Conservation (phyloP, 169 alveolate genomes). For the Plasmodium malariae region DNA sequence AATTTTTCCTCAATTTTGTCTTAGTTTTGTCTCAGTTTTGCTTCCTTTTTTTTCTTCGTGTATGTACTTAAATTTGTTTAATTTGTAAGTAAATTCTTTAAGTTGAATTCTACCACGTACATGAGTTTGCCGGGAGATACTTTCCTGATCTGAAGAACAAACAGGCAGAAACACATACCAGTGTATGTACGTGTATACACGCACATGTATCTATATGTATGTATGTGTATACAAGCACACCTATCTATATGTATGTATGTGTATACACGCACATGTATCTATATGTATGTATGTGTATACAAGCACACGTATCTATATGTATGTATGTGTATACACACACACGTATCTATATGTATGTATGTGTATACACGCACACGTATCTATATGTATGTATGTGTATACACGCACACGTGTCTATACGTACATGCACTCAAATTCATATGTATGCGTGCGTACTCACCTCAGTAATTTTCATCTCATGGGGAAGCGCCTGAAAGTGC, state of each 20-base stretch:
- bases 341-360: neutral
- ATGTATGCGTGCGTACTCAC: conserved; percentile 1
- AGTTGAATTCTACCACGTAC: conserved; percentile 74
- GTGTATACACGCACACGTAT: neutral
- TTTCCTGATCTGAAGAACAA: conserved; percentile 52
- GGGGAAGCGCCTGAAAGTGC: conserved; percentile 25
- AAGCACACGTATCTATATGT: neutral
- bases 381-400: neutral
- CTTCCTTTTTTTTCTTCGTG: too few relatives aligned
- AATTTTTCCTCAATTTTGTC: too few relatives aligned
- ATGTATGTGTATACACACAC: neutral
- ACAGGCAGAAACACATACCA: neutral
- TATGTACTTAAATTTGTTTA: neutral
- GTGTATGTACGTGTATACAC: neutral
- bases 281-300: neutral
- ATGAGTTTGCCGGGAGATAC: conserved; percentile 68
- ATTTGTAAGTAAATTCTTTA: conserved; percentile 22
- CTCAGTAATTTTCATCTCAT: conserved; percentile 65
- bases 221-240: neutral
- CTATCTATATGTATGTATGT: neutral
- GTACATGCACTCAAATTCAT: neutral
- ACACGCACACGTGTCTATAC: neutral
- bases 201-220: neutral
- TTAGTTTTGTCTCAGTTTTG: too few relatives aligned
- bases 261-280: neutral